Evolutionary conservation across 2,329 filamentous ascomycete genomes (phyloP), one percentile per base, ranked within the genome.

Genomic region (Endocalyx cinctus): DNA sequence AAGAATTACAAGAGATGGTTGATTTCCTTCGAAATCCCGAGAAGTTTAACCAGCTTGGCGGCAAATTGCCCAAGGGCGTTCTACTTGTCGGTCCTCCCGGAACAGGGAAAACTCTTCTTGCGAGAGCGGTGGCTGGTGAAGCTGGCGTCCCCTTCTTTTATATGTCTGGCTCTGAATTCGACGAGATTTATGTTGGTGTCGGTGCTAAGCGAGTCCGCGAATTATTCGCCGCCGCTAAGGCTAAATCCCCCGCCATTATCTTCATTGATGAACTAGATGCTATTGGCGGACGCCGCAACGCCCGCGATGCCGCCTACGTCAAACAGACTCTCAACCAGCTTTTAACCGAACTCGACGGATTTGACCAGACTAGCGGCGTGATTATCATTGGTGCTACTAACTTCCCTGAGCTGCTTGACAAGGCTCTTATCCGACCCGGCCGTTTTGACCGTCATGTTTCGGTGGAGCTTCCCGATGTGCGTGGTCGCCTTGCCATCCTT

Each of bases 141-240:
- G 89, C 92, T 34, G 92, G 90, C 35, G 92, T 98, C 13, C 92
- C 92, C 2, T 98, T 98, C 73, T 98, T 97, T 73, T 98, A 96
- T 74, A 97, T 98, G 90, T 98, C 92, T 54, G 92, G 92, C 31
- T 94, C 87, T 38, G 92, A 98, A 60, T 98, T 98, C 56, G 92
- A 98, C 54, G 92, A 98, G 63, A 84, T 98, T 33, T 98, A 96
- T 54, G 94, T 98, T 22, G 92, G 92, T 56, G 92, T 98, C 34
- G 88, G 89, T 55, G 88, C 88, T 28, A 95, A 98, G 71, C 85
- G 92, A 54, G 90, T 98, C 30, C 87, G 92, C 38, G 92, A 96
- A 42, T 75, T 95, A n/a, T 94, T 95, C 59, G 66, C 72, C 28
- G 79, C 84, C 35, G 90, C 90, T 45, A 86, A 88, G 47, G 62